phyloP scores from a whole-genome alignment of 73 alveolate species.

The Stentor coeruleus region DNA sequence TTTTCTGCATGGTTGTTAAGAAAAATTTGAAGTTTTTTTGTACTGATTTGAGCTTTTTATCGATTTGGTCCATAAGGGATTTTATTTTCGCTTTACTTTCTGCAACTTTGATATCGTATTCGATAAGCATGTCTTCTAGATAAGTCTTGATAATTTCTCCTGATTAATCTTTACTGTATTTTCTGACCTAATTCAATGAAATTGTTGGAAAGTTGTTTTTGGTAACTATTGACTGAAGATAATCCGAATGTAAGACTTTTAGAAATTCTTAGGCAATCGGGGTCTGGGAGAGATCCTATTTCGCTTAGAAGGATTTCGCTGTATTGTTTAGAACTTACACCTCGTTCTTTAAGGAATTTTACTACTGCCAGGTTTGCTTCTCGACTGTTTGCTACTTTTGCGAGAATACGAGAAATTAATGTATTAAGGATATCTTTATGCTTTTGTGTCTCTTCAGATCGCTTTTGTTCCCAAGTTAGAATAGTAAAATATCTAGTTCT shows the following conservation, averaged over 20 bases:
- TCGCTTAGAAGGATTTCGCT: background rate
- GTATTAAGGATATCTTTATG: background rate
- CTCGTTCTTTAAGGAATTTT: background rate
- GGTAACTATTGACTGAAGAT: background rate
- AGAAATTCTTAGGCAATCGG: background rate
- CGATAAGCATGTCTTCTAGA: conserved; percentile 3
- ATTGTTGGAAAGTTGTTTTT: background rate
- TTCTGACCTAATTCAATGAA: background rate
- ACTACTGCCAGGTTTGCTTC: background rate
- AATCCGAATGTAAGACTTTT: background rate
- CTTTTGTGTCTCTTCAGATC: background rate
- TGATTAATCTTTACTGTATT: background rate
- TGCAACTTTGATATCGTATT: background rate
- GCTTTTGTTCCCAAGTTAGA: background rate
- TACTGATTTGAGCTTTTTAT: background rate
- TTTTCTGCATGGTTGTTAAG: background rate
- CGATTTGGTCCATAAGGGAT: background rate
- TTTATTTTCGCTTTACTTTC: background rate
- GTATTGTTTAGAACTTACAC: background rate
- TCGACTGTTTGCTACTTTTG: background rate
- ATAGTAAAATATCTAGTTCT: background rate
- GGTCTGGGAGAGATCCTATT: background rate
- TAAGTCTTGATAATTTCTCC: background rate
- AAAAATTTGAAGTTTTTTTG: background rate
- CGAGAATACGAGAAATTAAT: background rate